Percentiles rank a stretch among this genome's conserved stretches.
These are phyloP conservation scores for Apiotrichum sp. DNA, from an alignment of 1,284 basidiomycete species.

Conservation along the genomic window DNA sequence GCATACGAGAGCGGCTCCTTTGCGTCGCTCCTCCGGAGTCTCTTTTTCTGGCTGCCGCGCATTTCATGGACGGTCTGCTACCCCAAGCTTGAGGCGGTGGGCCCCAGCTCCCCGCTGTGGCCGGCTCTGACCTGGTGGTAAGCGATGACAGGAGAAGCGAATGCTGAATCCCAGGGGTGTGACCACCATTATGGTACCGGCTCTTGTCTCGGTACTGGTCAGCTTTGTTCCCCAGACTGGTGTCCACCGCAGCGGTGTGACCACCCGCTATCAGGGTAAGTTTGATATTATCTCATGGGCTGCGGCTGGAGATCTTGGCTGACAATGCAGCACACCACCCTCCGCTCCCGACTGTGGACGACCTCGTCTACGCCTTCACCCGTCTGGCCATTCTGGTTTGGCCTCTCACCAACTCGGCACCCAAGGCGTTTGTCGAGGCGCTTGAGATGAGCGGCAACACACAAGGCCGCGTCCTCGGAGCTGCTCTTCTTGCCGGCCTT, in stretches of 20 bases:
- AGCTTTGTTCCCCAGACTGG: constrained; percentile 39
- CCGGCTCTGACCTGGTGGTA: constrained; percentile 42
- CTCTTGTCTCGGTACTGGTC: constrained; percentile 35
- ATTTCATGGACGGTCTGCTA: constrained; percentile 24
- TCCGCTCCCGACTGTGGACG: constrained; percentile 33
- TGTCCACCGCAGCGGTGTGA: constrained; percentile 15
- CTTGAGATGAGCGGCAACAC: constrained; percentile 38
- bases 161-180: constrained; percentile 23
- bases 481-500: constrained; percentile 36
- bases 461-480: constrained; percentile 40
- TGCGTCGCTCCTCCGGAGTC: constrained; percentile 26
- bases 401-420: constrained; percentile 41
- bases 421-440: constrained; percentile 32
- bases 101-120: constrained; percentile 25
- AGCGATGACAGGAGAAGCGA: constrained; percentile 11
- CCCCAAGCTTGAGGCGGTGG: constrained; percentile 29
- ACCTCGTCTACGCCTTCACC: constrained; percentile 40
- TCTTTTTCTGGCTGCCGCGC: constrained; percentile 41
- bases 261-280: constrained; percentile 31
- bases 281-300: background rate
- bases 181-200: constrained; percentile 39
- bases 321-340: constrained; percentile 16
- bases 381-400: constrained; percentile 38
- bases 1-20: constrained; percentile 25
- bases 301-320: background rate